Evolutionary conservation across 2,329 filamentous ascomycete species (phyloP).

Genomic region (Neonectria sp.): DNA sequence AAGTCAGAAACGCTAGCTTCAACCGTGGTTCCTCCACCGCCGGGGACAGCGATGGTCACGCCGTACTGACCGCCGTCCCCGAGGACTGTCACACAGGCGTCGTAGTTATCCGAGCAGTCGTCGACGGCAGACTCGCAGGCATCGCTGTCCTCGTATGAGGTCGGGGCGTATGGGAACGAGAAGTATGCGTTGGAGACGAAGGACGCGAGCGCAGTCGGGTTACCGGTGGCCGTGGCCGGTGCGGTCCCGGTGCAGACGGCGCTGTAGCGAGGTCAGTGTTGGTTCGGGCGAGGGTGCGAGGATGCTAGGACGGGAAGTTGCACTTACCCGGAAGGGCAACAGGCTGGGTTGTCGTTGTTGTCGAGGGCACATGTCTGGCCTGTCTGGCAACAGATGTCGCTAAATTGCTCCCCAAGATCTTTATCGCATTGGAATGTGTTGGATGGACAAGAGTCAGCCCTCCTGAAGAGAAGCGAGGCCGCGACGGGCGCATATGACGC

Average conservation of each 20-base stretch:
- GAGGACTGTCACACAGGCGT: constrained; percentile 67
- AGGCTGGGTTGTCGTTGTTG: constrained; percentile 64
- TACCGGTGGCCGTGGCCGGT: constrained; percentile 56
- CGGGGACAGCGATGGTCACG: constrained; percentile 71
- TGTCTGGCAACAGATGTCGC: constrained; percentile 65
- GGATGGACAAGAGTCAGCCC: constrained; percentile 59
- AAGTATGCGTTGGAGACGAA: constrained; percentile 73
- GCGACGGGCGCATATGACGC: constrained; percentile 40
- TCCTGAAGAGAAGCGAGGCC: constrained; percentile 42
- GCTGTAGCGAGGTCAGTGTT: constrained; percentile 52
- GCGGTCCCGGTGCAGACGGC: constrained; percentile 71
- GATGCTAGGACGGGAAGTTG: background rate
- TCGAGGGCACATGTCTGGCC: constrained; percentile 68
- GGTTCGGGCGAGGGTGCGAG: background rate
- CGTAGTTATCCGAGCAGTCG: constrained; percentile 69
- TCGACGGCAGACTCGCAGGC: constrained; percentile 67
- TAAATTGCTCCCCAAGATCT: constrained; percentile 62
- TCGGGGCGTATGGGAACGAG: constrained; percentile 71
- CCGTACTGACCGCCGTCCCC: constrained; percentile 59
- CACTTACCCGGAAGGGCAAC: constrained; percentile 67
- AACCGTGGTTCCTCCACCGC: constrained; percentile 68
- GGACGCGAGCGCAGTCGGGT: constrained; percentile 58
- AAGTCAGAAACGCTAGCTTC: constrained; percentile 57
- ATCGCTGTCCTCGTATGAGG: constrained; percentile 65
- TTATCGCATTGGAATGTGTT: constrained; percentile 67